Percentiles rank a stretch among this genome's conserved stretches.
phyloP scores from a whole-genome alignment of 2,329 filamentous ascomycete genomes.

The Fusarium nelsonii region DNA sequence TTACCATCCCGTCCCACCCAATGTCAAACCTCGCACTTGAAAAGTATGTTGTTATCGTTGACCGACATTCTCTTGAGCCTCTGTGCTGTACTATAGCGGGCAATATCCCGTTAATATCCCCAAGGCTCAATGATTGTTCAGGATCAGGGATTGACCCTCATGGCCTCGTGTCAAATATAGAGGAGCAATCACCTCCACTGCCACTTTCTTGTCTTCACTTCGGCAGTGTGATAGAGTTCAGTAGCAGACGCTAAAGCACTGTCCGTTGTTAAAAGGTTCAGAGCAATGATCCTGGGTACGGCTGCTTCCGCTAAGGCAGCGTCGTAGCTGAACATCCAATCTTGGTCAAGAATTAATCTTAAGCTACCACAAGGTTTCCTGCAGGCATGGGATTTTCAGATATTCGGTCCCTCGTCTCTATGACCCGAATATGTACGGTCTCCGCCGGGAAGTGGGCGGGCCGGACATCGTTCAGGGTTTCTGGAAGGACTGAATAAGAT shows the following conservation, averaged over 20 bases:
- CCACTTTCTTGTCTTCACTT: not conserved
- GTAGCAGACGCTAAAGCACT: constrained; percentile 18
- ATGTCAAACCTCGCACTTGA: constrained; percentile 30
- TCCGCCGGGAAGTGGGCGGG: not conserved
- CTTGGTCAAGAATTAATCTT: not conserved
- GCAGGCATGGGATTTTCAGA: not conserved
- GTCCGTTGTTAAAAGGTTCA: constrained; percentile 16
- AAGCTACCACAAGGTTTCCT: not conserved
- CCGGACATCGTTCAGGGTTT: not conserved
- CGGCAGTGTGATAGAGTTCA: constrained; percentile 38
- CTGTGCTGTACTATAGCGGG: not conserved
- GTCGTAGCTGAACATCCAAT: not conserved
- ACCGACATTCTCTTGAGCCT: constrained; percentile 30
- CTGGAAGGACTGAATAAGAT: not conserved
- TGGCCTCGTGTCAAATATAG: constrained; percentile 17
- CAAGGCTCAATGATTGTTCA: not conserved
- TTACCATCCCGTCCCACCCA: constrained; percentile 19
- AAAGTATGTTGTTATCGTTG: constrained; percentile 15
- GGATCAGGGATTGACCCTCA: constrained; percentile 26
- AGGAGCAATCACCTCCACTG: constrained; percentile 10
- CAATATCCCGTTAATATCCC: not conserved
- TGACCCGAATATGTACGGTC: not conserved
- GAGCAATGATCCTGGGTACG: constrained; percentile 22
- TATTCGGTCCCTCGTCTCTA: not conserved
- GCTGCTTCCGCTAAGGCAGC: constrained; percentile 32